Percentiles rank a stretch among this genome's conserved stretches.
phyloP scores from a whole-genome alignment of 2,329 filamentous ascomycete genomes.

The Paraphoma sp. region DNA sequence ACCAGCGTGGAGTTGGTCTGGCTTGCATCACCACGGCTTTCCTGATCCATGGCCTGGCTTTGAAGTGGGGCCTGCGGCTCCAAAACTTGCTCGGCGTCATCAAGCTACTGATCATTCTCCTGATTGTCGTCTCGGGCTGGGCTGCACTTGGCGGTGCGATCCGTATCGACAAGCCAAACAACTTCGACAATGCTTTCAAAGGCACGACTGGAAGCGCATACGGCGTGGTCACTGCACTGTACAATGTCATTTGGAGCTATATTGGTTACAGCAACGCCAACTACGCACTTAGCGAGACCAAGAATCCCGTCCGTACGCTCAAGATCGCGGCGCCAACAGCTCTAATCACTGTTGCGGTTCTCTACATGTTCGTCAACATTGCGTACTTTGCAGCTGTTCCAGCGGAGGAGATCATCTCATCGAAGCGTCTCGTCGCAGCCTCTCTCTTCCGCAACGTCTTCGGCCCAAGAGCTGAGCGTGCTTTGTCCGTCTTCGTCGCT shows the following conservation, averaged over 20 bases:
- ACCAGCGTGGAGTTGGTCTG: conserved; percentile 71
- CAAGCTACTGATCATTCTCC: conserved; percentile 70
- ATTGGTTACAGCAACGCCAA: conserved; percentile 74
- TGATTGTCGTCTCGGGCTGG: conserved; percentile 70
- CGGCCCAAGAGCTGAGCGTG: conserved; percentile 60
- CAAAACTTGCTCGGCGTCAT: conserved; percentile 71
- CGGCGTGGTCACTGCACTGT: conserved; percentile 71
- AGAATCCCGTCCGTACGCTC: conserved; percentile 69
- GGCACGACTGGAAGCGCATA: conserved; percentile 72
- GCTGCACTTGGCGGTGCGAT: conserved; percentile 67
- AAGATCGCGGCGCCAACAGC: conserved; percentile 70
- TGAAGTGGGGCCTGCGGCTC: conserved; percentile 71
- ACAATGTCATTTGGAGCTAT: conserved; percentile 76
- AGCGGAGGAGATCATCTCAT: conserved; percentile 60
- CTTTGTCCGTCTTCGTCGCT: conserved; percentile 70
- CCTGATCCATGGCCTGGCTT: conserved; percentile 67
- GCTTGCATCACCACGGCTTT: conserved; percentile 71
- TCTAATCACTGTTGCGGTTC: conserved; percentile 62
- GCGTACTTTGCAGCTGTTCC: conserved; percentile 70
- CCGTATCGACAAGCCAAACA: conserved; percentile 66
- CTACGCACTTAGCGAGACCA: conserved; percentile 70
- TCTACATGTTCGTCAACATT: conserved; percentile 73
- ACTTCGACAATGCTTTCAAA: conserved; percentile 68
- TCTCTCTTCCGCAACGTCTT: conserved; percentile 66
- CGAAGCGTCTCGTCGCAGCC: conserved; percentile 63